Evolutionary conservation across 257 asterid genomes (phyloP).

Genomic region (Thymus quinquecostatus): DNA sequence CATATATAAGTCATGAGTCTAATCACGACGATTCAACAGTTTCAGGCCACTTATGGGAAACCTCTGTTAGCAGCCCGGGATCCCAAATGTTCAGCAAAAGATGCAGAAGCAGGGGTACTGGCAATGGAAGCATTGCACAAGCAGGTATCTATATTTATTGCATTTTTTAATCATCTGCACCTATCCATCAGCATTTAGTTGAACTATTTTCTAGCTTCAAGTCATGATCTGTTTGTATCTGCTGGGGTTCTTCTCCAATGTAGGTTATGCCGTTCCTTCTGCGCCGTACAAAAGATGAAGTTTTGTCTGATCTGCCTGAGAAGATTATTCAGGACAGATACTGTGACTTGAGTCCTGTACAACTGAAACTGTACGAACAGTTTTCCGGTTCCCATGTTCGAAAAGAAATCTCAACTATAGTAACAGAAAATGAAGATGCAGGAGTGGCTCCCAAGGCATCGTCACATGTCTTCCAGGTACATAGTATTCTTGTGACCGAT

Average conservation of each 20-base stretch:
- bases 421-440: constrained; percentile 72
- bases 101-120: constrained; percentile 94
- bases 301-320: constrained; percentile 95
- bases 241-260: constrained; percentile 39
- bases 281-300: constrained; percentile 98
- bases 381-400: constrained; percentile 95
- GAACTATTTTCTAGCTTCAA: constrained; percentile 6
- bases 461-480: constrained; percentile 98
- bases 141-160: constrained; percentile 58
- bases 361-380: constrained; percentile 84
- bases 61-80: constrained; percentile 94
- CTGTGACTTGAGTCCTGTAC: constrained; percentile 96
- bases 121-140: constrained; percentile 99
- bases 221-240: constrained; percentile 22
- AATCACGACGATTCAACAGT: constrained; percentile 54
- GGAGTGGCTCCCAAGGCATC: constrained; percentile 83
- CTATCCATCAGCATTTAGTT: constrained; percentile 20
- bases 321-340: constrained; percentile 98
- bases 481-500: constrained; percentile 20
- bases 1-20: constrained; percentile 6
- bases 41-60: constrained; percentile 95
- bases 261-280: constrained; percentile 99
- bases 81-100: constrained; percentile 96
- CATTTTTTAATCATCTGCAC: constrained; percentile 13
- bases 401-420: constrained; percentile 83